These are phyloP conservation scores for Phaeosphaeriaceae sp. DNA, from an alignment of 2,329 filamentous ascomycete species.

Conservation along the genomic window DNA sequence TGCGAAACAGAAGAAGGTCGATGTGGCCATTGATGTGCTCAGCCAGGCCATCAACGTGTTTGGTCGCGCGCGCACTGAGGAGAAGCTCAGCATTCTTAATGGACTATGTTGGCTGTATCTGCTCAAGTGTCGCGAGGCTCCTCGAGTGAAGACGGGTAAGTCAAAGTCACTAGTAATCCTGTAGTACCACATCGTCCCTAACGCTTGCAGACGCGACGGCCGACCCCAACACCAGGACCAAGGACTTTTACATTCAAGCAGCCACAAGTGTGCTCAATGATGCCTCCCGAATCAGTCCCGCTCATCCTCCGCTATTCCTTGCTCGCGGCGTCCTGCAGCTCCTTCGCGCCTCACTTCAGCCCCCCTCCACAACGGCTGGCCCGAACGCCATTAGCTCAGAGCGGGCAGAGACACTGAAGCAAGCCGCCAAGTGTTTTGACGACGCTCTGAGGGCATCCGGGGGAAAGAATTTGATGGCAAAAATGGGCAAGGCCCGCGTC, in stretches of 20 bases:
- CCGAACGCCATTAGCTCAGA: conserved; percentile 72
- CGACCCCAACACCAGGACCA: conserved; percentile 79
- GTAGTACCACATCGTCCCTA: not conserved
- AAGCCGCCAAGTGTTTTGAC: conserved; percentile 91
- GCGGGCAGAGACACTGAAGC: conserved; percentile 77
- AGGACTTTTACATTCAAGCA: conserved; percentile 88
- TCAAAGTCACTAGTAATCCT: not conserved
- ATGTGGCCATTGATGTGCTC: conserved; percentile 76
- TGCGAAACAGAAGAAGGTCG: conserved; percentile 91
- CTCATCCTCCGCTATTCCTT: conserved; percentile 88
- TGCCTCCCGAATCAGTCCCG: conserved; percentile 90
- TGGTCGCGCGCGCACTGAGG: conserved; percentile 72
- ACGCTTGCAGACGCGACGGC: conserved; percentile 49
- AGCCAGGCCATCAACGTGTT: conserved; percentile 77
- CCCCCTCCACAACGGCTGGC: conserved; percentile 71
- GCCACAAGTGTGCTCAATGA: conserved; percentile 95
- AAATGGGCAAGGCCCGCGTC: conserved; percentile 86
- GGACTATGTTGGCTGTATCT: conserved; percentile 91
- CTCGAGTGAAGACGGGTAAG: conserved; percentile 65
- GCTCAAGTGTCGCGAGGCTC: conserved; percentile 84
- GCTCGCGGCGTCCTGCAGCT: conserved; percentile 89
- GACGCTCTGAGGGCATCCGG: conserved; percentile 86
- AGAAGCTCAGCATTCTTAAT: conserved; percentile 83
- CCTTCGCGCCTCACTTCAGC: conserved; percentile 82
- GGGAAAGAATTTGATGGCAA: conserved; percentile 87